A percentile compares a stretch with the other conserved stretches of the same genome.
phyloP scores from a whole-genome alignment of 1,284 basidiomycete species.

The Inonotus hispidus region DNA sequence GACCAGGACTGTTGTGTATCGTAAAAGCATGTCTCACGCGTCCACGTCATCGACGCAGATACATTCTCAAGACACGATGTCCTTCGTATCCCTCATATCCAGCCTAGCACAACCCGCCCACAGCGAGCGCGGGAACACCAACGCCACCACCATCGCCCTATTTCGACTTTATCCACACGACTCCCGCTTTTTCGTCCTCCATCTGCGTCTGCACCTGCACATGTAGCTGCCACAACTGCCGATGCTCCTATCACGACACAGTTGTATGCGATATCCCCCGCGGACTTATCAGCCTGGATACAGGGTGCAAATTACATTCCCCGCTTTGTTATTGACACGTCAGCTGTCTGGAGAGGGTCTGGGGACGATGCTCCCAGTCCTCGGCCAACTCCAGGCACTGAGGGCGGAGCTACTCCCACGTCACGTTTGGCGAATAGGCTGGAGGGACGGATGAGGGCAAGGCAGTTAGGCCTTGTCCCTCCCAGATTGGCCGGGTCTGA shows the following conservation, averaged over 20 bases:
- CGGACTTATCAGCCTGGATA: neutral
- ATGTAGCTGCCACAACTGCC: no score
- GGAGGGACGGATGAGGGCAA: neutral
- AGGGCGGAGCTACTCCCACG: neutral
- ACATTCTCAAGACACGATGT: conserved; percentile 75
- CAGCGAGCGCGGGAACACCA: neutral
- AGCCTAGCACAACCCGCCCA: conserved; percentile 23
- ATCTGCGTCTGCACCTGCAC: neutral
- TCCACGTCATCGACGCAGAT: conserved; percentile 75
- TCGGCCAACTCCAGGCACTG: neutral
- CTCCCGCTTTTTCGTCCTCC: conserved; percentile 10
- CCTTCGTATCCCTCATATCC: conserved; percentile 50
- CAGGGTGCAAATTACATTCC: conserved; percentile 6
- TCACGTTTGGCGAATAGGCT: neutral
- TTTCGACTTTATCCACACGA: conserved; percentile 18
- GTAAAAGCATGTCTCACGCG: conserved; percentile 60
- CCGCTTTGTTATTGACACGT: neutral
- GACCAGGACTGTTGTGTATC: neutral
- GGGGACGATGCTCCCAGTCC: neutral
- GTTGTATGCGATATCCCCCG: neutral
- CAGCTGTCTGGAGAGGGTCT: neutral
- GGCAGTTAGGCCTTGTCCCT: neutral
- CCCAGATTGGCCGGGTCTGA: neutral
- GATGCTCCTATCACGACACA: neutral
- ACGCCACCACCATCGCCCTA: conserved; percentile 19